A percentile compares a stretch with the other conserved stretches of the same genome.
phyloP scores from a whole-genome alignment of 2,329 filamentous ascomycete species.

The Botrytis sinoallii region DNA sequence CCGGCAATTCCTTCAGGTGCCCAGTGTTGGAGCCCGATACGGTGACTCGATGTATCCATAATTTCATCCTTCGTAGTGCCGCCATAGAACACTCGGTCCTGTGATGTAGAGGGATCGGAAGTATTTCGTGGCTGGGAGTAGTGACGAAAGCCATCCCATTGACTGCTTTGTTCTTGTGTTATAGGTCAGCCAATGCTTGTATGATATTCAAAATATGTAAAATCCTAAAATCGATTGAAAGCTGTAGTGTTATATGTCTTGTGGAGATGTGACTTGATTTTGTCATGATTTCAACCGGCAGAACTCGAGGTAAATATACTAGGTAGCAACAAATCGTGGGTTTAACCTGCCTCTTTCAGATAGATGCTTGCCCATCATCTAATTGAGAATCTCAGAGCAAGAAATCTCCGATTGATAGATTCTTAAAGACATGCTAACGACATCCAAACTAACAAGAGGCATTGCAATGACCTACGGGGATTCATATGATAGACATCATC shows the following conservation, averaged over 20 bases:
- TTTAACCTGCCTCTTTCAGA: background rate
- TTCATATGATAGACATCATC: conserved; percentile 52
- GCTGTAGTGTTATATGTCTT: background rate
- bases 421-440: too few species aligned
- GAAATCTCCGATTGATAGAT: background rate
- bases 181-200: background rate
- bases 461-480: conserved; percentile 39
- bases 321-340: background rate
- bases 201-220: background rate
- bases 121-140: conserved; percentile 44
- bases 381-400: background rate
- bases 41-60: conserved; percentile 42
- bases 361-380: background rate
- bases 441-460: background rate
- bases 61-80: conserved; percentile 48
- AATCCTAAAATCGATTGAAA: background rate
- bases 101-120: conserved; percentile 26
- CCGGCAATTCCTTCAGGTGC: conserved; percentile 46
- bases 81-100: conserved; percentile 47
- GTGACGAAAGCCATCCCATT: conserved; percentile 52
- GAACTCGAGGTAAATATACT: background rate
- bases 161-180: conserved; percentile 44
- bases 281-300: background rate
- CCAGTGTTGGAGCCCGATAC: conserved; percentile 50
- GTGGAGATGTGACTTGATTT: too few species aligned